Evolutionary conservation across 495 filamentous ascomycete genomes (phyloP).

Genomic region (Extremus antarcticus): DNA sequence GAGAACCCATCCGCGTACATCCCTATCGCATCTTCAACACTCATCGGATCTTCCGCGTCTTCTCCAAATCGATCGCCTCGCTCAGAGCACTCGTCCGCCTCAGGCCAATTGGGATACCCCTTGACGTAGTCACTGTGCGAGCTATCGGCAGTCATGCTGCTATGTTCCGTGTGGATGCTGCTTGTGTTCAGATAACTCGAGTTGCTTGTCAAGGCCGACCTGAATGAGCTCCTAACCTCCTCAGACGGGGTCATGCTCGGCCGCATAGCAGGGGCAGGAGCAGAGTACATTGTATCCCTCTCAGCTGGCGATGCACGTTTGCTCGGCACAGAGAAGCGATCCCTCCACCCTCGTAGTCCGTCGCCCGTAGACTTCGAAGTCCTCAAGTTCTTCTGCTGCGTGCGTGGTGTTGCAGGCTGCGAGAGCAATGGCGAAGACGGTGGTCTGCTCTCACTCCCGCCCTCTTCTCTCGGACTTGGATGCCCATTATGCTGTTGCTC

Average conservation of each 20-base stretch:
- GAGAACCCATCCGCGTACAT: constrained; percentile 83
- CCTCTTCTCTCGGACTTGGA: neutral
- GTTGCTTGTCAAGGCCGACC: constrained; percentile 15
- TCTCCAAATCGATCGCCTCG: constrained; percentile 25
- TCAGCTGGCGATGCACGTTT: neutral
- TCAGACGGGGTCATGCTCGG: constrained; percentile 6
- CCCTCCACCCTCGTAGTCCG: constrained; percentile 10
- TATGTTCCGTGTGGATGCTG: constrained; percentile 66
- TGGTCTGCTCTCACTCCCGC: neutral
- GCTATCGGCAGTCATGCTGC: constrained; percentile 74
- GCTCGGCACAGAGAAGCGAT: constrained; percentile 7
- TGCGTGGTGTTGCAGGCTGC: neutral
- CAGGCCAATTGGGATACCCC: constrained; percentile 13
- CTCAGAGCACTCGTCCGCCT: neutral
- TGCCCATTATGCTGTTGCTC: neutral
- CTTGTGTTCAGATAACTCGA: constrained; percentile 15
- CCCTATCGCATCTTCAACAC: constrained; percentile 50
- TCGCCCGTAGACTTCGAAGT: constrained; percentile 13
- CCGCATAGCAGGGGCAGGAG: neutral
- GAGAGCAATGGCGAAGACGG: constrained; percentile 15
- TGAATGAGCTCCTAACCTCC: constrained; percentile 11
- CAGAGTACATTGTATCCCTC: constrained; percentile 1
- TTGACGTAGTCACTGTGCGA: constrained; percentile 51
- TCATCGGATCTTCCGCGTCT: neutral
- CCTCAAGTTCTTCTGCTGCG: constrained; percentile 1